phyloP scores from a whole-genome alignment of 257 asterid species.

The Hygrophila difformis region DNA sequence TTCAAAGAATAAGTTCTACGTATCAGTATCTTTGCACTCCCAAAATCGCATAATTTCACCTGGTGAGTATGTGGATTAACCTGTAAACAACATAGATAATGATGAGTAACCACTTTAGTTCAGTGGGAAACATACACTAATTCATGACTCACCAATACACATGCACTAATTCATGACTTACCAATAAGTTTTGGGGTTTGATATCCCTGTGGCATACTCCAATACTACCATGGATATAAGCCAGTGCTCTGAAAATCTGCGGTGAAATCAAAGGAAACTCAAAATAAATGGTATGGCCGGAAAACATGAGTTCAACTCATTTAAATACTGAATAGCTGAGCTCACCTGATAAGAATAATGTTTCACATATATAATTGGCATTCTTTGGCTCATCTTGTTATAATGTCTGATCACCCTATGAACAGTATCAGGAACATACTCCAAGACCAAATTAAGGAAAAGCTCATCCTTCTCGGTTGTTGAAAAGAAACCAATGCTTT shows the following conservation, averaged over 20 bases:
- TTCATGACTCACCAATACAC: too few species aligned
- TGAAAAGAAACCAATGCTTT: slow-evolving; percentile 76
- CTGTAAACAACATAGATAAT: slow-evolving; percentile 27
- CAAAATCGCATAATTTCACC: slow-evolving; percentile 89
- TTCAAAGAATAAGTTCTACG: slow-evolving; percentile 10
- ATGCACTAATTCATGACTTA: too few species aligned
- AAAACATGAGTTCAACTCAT: too few species aligned
- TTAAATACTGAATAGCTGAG: too few species aligned
- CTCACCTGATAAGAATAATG: slow-evolving; percentile 72
- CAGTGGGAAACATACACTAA: background rate
- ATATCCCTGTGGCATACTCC: slow-evolving; percentile 93
- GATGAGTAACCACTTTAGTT: slow-evolving; percentile 3
- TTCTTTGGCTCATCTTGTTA: slow-evolving; percentile 80
- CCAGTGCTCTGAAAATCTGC: slow-evolving; percentile 62
- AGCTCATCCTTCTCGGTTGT: slow-evolving; percentile 77
- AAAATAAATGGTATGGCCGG: too few species aligned
- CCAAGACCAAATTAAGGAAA: too few species aligned
- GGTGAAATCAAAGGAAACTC: too few species aligned
- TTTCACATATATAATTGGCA: slow-evolving; percentile 73
- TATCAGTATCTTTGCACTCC: slow-evolving; percentile 86
- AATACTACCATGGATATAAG: slow-evolving; percentile 68
- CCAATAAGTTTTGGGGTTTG: slow-evolving; percentile 83
- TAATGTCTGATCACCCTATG: too few species aligned
- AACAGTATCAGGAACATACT: too few species aligned
- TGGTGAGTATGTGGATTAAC: slow-evolving; percentile 91